Conservation (phyloP, 1,139 yeast genomes). For the Kazachstania sp. region DNA sequence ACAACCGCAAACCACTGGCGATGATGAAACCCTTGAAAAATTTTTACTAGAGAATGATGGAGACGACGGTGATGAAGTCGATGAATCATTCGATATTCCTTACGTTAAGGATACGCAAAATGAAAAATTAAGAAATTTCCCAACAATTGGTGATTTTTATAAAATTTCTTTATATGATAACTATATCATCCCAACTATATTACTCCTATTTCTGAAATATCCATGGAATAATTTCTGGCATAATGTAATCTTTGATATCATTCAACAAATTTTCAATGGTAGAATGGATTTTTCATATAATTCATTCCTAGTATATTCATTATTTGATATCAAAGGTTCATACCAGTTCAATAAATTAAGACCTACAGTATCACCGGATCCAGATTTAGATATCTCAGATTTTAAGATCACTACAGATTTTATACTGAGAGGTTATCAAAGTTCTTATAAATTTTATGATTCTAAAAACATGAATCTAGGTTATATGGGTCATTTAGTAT, state of each 20-base stretch:
- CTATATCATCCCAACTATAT: constrained; percentile 65
- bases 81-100: constrained; percentile 40
- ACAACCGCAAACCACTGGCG: neutral
- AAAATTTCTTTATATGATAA: constrained; percentile 82
- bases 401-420: constrained; percentile 69
- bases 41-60: constrained; percentile 10
- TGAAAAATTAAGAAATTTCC: constrained; percentile 50
- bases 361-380: neutral
- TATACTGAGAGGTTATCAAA: constrained; percentile 73
- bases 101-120: constrained; percentile 52
- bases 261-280: constrained; percentile 92
- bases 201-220: constrained; percentile 78
- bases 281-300: constrained; percentile 91
- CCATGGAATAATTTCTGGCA: constrained; percentile 98
- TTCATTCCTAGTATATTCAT: constrained; percentile 52
- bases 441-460: constrained; percentile 61
- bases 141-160: constrained; percentile 84
- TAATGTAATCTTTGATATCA: constrained; percentile 94
- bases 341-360: constrained; percentile 13
- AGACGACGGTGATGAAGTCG: constrained; percentile 25
- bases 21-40: neutral
- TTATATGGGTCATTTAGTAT: constrained; percentile 93
- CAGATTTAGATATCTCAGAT: neutral
- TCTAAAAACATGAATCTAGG: constrained; percentile 72
- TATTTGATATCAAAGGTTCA: constrained; percentile 26